Evolutionary conservation across 169 alveolate species (phyloP).

Genomic region (Theileria equi): DNA sequence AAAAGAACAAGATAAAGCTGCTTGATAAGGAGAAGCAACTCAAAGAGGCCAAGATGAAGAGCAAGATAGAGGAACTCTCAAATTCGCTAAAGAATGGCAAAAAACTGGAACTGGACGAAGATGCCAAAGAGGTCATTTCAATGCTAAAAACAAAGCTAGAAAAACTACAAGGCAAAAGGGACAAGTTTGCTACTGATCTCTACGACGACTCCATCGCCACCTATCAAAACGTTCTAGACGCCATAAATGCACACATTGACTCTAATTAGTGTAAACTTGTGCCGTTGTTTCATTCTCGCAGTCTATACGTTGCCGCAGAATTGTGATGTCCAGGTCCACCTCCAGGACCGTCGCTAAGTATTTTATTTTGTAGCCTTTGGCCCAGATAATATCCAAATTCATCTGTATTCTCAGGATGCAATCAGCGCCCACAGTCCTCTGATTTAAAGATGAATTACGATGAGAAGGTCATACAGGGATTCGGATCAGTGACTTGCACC

Average conservation of each 20-base stretch:
- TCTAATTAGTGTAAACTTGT: neutral
- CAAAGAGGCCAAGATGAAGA: neutral
- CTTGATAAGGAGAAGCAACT: neutral
- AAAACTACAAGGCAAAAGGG: constrained; percentile 2
- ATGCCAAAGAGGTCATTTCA: neutral
- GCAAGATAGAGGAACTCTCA: neutral
- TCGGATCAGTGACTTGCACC: constrained; percentile 17
- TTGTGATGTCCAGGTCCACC: no score
- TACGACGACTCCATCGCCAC: constrained; percentile 18
- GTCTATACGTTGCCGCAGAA: no score
- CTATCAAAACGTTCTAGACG: constrained; percentile 20
- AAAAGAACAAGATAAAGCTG: neutral
- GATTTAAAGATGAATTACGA: constrained; percentile 4
- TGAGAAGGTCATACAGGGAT: constrained; percentile 26
- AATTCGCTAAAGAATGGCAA: constrained; percentile 6
- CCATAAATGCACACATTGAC: neutral
- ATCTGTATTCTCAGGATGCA: no score
- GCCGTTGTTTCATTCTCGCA: neutral
- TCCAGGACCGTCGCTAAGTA: no score
- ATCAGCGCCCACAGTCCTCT: neutral
- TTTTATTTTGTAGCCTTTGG: no score
- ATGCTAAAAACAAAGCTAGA: constrained; percentile 16
- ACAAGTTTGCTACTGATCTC: constrained; percentile 31
- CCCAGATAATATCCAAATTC: no score
- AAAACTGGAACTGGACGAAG: neutral